Conservation (phyloP, 768 basidiomycete species). For the Agrocybe pediades region DNA sequence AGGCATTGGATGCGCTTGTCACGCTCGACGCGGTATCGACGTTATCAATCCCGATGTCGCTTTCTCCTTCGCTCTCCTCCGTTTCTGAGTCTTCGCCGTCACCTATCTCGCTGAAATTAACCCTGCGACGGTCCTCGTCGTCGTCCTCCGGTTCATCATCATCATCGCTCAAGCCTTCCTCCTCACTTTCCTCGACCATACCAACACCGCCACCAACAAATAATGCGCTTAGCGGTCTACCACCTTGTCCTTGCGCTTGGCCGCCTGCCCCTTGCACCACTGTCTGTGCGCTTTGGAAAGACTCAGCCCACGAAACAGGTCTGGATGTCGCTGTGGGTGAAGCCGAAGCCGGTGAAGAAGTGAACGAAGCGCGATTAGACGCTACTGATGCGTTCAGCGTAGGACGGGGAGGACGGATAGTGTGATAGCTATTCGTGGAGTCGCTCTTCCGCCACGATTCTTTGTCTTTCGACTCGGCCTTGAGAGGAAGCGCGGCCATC, state of each 20-base stretch:
- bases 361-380: background rate
- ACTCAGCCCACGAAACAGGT: conserved; percentile 79
- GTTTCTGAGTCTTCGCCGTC: background rate
- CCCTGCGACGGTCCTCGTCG: background rate
- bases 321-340: conserved; percentile 50
- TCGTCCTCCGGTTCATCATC: background rate
- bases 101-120: too few relatives aligned
- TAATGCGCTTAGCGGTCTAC: conserved; percentile 68
- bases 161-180: conserved; percentile 34
- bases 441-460: conserved; percentile 83
- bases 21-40: background rate
- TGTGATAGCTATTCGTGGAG: conserved; percentile 77
- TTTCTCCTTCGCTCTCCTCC: background rate
- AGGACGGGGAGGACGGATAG: conserved; percentile 44
- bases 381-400: background rate
- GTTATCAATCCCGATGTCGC: background rate
- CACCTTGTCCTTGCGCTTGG: conserved; percentile 26
- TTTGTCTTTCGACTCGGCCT: conserved; percentile 39
- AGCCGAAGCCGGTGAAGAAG: conserved; percentile 27
- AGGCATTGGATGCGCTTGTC: background rate
- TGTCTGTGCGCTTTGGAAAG: conserved; percentile 72
- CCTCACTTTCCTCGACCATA: conserved; percentile 57
- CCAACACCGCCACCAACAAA: conserved; percentile 68
- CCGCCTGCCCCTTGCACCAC: conserved; percentile 48
- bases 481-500: conserved; percentile 4